Evolutionary conservation across 305 asterid species (phyloP).

Genomic region (Solanum hybrid): DNA sequence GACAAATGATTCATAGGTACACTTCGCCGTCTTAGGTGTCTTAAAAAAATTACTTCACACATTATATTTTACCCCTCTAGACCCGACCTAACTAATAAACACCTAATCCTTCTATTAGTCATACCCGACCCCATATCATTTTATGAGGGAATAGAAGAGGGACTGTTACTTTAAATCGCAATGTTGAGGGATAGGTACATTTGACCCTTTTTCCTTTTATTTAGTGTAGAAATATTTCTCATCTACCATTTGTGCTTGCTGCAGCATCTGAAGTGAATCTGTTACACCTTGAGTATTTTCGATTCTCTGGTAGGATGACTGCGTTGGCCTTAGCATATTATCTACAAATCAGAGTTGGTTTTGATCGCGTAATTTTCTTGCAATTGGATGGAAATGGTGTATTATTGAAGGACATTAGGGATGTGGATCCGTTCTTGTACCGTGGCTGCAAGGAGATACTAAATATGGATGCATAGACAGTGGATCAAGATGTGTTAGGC

Average conservation of each 20-base stretch:
- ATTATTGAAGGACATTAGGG: slow-evolving; percentile 58
- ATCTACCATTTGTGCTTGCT: slow-evolving; percentile 27
- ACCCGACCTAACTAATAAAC: background rate
- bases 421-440: slow-evolving; percentile 69
- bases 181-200: background rate
- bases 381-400: slow-evolving; percentile 56
- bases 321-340: slow-evolving; percentile 74
- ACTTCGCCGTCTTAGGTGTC: background rate
- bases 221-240: background rate
- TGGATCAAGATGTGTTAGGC: slow-evolving; percentile 75
- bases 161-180: background rate
- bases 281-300: slow-evolving; percentile 65
- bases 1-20: background rate
- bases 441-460: slow-evolving; percentile 77
- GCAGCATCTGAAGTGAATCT: slow-evolving; percentile 84
- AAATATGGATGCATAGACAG: slow-evolving; percentile 63
- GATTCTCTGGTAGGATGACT: slow-evolving; percentile 63
- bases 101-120: background rate
- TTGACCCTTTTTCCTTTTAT: background rate
- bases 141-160: background rate
- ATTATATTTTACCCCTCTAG: background rate
- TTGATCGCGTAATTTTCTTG: slow-evolving; percentile 64
- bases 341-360: slow-evolving; percentile 67
- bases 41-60: background rate
- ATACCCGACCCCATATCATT: background rate